These are phyloP conservation scores for Claviceps spartinae DNA, from an alignment of 2,329 filamentous ascomycete species.

Conservation along the genomic window DNA sequence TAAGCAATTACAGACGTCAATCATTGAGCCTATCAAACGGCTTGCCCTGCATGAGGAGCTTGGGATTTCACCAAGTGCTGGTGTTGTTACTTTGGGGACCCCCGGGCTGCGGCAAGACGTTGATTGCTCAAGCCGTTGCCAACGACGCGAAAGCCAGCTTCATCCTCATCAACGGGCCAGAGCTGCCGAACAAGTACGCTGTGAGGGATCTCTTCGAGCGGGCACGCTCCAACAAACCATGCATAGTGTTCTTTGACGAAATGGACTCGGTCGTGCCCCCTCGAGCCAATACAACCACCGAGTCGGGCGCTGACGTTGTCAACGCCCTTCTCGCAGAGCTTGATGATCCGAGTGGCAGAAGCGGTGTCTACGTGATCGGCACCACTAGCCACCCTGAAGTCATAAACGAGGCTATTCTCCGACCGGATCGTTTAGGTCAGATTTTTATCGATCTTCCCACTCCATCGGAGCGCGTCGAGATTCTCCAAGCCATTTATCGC, in stretches of 20 bases:
- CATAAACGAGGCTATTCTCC: conserved; percentile 89
- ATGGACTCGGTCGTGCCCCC: conserved; percentile 83
- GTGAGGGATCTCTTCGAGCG: conserved; percentile 85
- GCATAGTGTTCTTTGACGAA: conserved; percentile 96
- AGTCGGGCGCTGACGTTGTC: conserved; percentile 78
- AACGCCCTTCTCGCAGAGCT: conserved; percentile 92
- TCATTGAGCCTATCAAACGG: conserved; percentile 77
- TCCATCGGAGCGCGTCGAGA: conserved; percentile 68
- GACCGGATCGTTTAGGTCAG: conserved; percentile 78
- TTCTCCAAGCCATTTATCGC: conserved; percentile 55
- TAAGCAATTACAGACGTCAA: conserved; percentile 67
- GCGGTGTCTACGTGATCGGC: conserved; percentile 85
- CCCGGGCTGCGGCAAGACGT: conserved; percentile 90
- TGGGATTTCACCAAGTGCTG: conserved; percentile 69
- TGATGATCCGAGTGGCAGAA: conserved; percentile 67
- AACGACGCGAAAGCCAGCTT: conserved; percentile 95
- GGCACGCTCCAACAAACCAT: conserved; percentile 74
- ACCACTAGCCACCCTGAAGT: conserved; percentile 94
- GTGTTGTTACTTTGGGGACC: conserved; percentile 93
- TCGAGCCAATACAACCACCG: conserved; percentile 63
- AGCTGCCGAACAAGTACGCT: conserved; percentile 94
- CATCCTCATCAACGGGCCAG: conserved; percentile 93
- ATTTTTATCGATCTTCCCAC: conserved; percentile 81
- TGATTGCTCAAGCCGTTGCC: conserved; percentile 90
- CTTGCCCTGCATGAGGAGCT: conserved; percentile 65